These are phyloP conservation scores for Plasmodium reichenowi DNA, from an alignment of 169 alveolate genomes.

Conservation along the genomic window DNA sequence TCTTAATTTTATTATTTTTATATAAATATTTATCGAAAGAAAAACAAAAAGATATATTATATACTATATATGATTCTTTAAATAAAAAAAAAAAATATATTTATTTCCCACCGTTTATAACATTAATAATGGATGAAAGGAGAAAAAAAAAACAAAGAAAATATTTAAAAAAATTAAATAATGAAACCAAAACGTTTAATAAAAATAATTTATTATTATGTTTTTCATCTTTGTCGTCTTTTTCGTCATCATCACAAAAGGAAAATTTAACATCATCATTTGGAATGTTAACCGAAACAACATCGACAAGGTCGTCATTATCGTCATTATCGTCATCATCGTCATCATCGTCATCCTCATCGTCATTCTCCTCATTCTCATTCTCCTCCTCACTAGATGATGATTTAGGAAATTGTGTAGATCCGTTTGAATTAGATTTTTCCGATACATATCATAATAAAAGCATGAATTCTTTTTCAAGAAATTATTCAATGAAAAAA, in stretches of 20 bases:
- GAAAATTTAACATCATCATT: background rate
- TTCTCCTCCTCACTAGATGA: no score
- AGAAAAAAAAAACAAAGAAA: constrained; percentile 23
- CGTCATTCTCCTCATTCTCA: no score
- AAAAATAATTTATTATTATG: background rate
- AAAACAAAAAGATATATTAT: constrained; percentile 31
- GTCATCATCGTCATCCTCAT: background rate
- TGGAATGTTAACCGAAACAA: background rate
- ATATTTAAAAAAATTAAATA: constrained; percentile 30
- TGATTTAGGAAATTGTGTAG: no score
- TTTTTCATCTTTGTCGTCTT: background rate
- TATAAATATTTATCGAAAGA: constrained; percentile 21
- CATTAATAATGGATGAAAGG: constrained; percentile 40
- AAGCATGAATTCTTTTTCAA: background rate
- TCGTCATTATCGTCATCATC: no score
- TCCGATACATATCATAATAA: no score
- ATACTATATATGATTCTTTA: constrained; percentile 43
- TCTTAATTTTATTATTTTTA: constrained; percentile 25
- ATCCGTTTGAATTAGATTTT: no score
- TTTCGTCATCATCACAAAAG: background rate
- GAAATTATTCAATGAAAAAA: background rate
- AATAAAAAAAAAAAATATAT: constrained; percentile 53
- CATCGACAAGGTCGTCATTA: background rate
- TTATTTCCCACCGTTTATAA: constrained; percentile 49
- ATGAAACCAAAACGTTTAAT: background rate